Evolutionary conservation across 352 stramenopile genomes (phyloP), one percentile per base, ranked within the genome.

Genomic region (Pythium apleroticum): DNA sequence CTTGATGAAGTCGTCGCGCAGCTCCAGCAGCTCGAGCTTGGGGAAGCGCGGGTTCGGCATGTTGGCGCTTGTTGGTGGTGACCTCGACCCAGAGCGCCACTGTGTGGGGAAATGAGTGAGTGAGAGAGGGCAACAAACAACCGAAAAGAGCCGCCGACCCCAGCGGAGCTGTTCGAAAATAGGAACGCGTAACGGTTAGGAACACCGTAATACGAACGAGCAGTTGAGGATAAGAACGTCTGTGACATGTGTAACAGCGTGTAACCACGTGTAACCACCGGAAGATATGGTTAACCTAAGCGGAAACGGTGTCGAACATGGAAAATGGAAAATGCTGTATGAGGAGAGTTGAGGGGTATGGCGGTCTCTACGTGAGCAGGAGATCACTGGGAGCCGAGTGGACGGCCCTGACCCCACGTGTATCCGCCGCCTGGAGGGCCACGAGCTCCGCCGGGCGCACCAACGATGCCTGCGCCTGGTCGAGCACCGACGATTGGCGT

Each of bases 1-100:
- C 76, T 97, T 96, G 74, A 99, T 98, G 71, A 97, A 95, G 56
- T 98, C 91, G 52, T 97, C 93, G 68, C 94, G 91, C 41, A 99
- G 68, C 76, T 98, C 95, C 68, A 96, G 89, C 39, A 98, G 84
- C 30, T 98, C 81, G 62, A 98, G 88, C 82, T 98, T 97, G 24
- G 96, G 96, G 76, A 94, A 96, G 57, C 86, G 85, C 66, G 84
- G 86, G 73, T 96, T 90, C 58, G 87, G 84, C 87, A 95, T 95
- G 20, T n/a, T 63, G 11, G 35, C 15, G 35, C 35, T 19, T 12
- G 2, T 48, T 19, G 39, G 2, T 48, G 15, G 39, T 48, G 39
- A 48, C 24, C 39, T 48, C 45, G 45, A 28, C 45, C 22, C 45
- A 19, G 24, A 4, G 10, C 50, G 8, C 7, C 52, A 58, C 49